A percentile compares a stretch with the other conserved stretches of the same genome.
Conservation (phyloP, 202 grass and related monocot species). For the Dendrocalamus latiflorus region DNA sequence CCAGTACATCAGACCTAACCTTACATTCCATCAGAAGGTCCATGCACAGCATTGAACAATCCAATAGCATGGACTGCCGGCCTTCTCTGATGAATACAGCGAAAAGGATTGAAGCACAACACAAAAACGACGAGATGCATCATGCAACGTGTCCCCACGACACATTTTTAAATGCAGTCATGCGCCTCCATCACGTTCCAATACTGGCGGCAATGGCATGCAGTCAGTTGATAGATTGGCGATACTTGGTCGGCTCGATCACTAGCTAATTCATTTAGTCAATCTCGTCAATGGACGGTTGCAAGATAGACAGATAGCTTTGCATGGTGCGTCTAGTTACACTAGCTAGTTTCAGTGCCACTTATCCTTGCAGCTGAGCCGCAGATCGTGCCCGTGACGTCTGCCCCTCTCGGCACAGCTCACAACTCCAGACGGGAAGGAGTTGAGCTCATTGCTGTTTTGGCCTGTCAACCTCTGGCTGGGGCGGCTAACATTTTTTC, state of each 20-base stretch:
- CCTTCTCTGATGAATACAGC: background rate
- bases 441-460: no score
- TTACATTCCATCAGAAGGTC: no score
- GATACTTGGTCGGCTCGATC: background rate
- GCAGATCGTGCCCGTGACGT: background rate
- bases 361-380: background rate
- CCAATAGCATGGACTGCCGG: background rate
- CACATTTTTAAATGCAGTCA: background rate
- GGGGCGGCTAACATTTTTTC: background rate
- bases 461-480: background rate
- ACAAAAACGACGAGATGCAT: background rate
- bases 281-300: background rate
- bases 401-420: background rate
- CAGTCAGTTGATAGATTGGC: background rate
- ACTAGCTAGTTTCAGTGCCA: background rate
- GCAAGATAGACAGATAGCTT: background rate
- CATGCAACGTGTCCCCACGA: background rate
- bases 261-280: background rate
- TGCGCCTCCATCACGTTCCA: background rate
- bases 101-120: background rate
- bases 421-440: background rate
- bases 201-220: background rate
- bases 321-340: background rate
- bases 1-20: no score
- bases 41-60: no score